These are phyloP conservation scores for Hymenoscyphus occultus DNA, from an alignment of 2,329 filamentous ascomycete species.

Conservation along the genomic window DNA sequence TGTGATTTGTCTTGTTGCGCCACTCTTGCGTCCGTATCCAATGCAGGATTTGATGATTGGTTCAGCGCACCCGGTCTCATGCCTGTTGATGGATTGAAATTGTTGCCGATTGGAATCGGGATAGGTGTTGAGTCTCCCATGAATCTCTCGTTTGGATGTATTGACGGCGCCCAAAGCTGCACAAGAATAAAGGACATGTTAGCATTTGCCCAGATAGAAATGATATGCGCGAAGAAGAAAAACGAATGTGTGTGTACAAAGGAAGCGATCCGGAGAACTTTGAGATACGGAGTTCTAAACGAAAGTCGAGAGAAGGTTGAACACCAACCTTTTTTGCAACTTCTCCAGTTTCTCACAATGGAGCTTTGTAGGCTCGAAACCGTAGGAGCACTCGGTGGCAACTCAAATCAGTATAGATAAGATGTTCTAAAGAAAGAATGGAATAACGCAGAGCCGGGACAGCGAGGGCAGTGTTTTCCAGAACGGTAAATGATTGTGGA, in stretches of 20 bases:
- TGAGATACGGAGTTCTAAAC: not conserved
- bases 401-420: not conserved
- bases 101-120: constrained; percentile 18
- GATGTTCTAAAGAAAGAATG: constrained; percentile 1
- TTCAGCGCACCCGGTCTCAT: constrained; percentile 14
- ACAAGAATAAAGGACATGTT: constrained; percentile 24
- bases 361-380: not conserved
- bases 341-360: not conserved
- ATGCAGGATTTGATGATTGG: constrained; percentile 2
- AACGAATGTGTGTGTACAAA: constrained; percentile 5
- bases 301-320: not conserved
- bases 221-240: not conserved
- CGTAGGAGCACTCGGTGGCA: not conserved
- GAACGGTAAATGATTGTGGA: constrained; percentile 15
- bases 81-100: constrained; percentile 17
- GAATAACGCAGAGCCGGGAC: not conserved
- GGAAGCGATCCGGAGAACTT: not conserved
- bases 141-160: constrained; percentile 19
- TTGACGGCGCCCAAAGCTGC: constrained; percentile 22
- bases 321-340: not conserved
- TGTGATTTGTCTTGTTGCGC: constrained; percentile 14
- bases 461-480: constrained; percentile 4
- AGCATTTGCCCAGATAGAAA: constrained; percentile 15
- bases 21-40: constrained; percentile 13
- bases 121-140: constrained; percentile 27